Evolutionary conservation across 2,329 filamentous ascomycete species (phyloP), one percentile per base, ranked within the genome.

Genomic region (Annulohypoxylon truncatum): DNA sequence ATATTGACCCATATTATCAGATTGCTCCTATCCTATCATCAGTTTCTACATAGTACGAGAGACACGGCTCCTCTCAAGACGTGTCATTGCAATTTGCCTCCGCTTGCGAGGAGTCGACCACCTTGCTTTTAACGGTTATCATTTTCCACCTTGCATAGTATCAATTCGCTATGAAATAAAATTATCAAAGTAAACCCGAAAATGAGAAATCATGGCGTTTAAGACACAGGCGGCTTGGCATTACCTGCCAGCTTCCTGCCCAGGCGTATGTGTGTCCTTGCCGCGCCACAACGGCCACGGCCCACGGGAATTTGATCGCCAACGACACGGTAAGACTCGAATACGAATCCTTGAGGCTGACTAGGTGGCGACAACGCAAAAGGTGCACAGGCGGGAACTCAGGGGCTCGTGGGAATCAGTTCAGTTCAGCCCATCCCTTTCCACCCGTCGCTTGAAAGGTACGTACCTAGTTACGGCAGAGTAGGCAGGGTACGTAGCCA

Each of bases 321-420:
- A 59, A 52, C 29, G 48, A 24, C 33, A 35, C 33, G 20, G 48
- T 26, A 47, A 55, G 22, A 20, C 44, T 57, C 46, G 7, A 48
- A 20, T 52, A 20, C 18, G 13, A 52, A 20, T 42, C 12, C n/a
- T 44, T 29, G 38, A 59, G 53, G 40, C 33, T 60, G 56, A 61
- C 55, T 57, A 31, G 62, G n/a, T n/a, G n/a, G n/a, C 13, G 20
- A 33, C 8, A 51, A 18, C 51, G 6, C 29, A 35, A 54, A 44
- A 20, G 26, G 18, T 31, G 47, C 26, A 46, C 33, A 42, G 20
- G 33, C 33, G 33, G 26, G 61, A 57, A 63, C 60, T 66, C 31
- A 68, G 62, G 62, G 62, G 62, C 46, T 48, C 31, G 26, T 44
- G 47, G 35, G 60, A 63, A 60, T 59, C 8, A 5, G 24, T 12